Evolutionary conservation across 2,329 filamentous ascomycete species (phyloP).

Genomic region (Aureobasidium sp.): DNA sequence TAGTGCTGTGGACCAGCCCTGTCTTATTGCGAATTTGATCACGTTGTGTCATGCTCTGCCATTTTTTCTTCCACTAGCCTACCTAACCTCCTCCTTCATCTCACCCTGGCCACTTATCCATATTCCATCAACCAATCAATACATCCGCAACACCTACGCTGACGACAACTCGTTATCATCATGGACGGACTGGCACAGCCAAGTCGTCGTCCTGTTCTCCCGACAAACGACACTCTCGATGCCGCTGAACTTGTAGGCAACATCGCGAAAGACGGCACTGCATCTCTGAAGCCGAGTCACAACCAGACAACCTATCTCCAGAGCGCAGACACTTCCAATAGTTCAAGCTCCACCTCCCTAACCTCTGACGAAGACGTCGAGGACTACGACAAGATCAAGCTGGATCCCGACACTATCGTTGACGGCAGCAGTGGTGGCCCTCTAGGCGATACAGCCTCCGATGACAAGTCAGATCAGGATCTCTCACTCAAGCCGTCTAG

Average conservation of each 20-base stretch:
- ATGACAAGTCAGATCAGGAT: background rate
- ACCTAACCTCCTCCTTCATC: background rate
- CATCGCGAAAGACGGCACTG: constrained; percentile 20
- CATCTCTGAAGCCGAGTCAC: constrained; percentile 17
- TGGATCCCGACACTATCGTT: constrained; percentile 32
- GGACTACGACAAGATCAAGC: constrained; percentile 34
- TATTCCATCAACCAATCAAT: background rate
- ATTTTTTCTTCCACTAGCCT: background rate
- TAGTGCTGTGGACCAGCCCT: background rate
- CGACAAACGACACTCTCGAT: constrained; percentile 22
- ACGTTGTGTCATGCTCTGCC: background rate
- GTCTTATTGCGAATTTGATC: background rate
- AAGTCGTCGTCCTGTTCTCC: constrained; percentile 17
- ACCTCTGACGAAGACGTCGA: constrained; percentile 33
- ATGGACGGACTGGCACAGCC: background rate
- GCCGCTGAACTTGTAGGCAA: constrained; percentile 21
- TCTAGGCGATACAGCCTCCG: background rate
- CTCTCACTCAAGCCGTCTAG: background rate
- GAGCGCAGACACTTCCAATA: background rate
- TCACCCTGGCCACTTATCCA: background rate
- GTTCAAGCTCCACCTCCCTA: constrained; percentile 3
- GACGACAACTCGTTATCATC: background rate
- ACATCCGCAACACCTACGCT: background rate
- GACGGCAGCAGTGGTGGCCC: constrained; percentile 24
- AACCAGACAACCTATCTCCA: background rate